Conservation (phyloP, 2,329 filamentous ascomycete genomes). For the Aspergillus novofumigatus region DNA sequence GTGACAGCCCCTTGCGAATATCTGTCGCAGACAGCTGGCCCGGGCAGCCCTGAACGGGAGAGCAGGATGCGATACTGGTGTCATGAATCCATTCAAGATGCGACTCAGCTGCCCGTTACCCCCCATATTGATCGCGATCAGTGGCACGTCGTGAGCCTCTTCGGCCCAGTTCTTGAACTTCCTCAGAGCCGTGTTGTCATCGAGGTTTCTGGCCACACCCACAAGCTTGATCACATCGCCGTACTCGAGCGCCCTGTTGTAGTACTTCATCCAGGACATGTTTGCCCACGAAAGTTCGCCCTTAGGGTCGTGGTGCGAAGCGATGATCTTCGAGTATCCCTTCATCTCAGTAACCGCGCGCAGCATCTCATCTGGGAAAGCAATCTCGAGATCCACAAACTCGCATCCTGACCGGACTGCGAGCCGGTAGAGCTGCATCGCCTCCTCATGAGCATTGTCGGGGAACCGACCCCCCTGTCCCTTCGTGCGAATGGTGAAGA, state of each 20-base stretch:
- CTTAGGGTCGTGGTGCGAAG: slow-evolving; percentile 87
- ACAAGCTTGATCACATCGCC: slow-evolving; percentile 95
- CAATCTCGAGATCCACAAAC: slow-evolving; percentile 90
- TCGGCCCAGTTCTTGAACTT: slow-evolving; percentile 76
- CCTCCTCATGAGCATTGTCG: slow-evolving; percentile 67
- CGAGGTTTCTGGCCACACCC: slow-evolving; percentile 68
- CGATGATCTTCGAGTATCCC: slow-evolving; percentile 77
- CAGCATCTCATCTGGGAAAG: slow-evolving; percentile 72
- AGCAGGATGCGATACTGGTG: slow-evolving; percentile 83
- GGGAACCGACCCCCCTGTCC: slow-evolving; percentile 87
- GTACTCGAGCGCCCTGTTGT: slow-evolving; percentile 83
- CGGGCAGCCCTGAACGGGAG: slow-evolving; percentile 93
- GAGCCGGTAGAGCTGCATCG: slow-evolving; percentile 68
- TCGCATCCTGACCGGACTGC: slow-evolving; percentile 83
- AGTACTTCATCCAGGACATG: slow-evolving; percentile 85
- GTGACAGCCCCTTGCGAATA: slow-evolving; percentile 71
- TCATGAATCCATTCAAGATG: slow-evolving; percentile 87
- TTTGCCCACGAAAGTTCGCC: slow-evolving; percentile 81
- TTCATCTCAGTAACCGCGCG: slow-evolving; percentile 64
- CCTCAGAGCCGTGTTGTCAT: slow-evolving; percentile 82
- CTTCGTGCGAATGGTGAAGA: slow-evolving; percentile 85
- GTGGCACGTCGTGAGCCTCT: slow-evolving; percentile 68
- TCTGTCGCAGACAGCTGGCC: slow-evolving; percentile 89
- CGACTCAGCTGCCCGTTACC: slow-evolving; percentile 80
- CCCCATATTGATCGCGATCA: slow-evolving; percentile 97